Evolutionary conservation across 441 rosid genomes (phyloP).

Genomic region (Erodium texanum): DNA sequence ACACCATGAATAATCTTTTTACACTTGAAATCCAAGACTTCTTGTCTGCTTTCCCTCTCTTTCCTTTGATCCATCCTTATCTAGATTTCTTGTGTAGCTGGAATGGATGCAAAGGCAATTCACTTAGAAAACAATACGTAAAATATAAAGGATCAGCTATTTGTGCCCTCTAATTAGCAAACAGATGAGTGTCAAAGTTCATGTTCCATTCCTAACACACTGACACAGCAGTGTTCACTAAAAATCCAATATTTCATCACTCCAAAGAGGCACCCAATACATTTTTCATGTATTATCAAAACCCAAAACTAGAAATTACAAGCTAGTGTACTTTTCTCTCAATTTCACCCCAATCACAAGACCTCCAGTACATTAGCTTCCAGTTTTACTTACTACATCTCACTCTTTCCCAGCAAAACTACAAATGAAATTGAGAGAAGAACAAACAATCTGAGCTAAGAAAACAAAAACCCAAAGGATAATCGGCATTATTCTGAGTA

Average conservation of each 20-base stretch:
- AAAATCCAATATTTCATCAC: not conserved
- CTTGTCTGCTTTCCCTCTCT: conserved; percentile 10
- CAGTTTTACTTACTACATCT: not conserved
- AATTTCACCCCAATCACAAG: not conserved
- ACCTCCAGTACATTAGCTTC: not conserved
- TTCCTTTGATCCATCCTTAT: conserved; percentile 25
- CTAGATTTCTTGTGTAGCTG: not conserved
- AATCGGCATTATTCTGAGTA: not conserved
- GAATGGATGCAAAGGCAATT: not conserved
- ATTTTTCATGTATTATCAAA: too few species aligned
- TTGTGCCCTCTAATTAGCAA: not conserved
- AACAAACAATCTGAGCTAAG: not conserved
- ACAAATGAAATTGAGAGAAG: not conserved
- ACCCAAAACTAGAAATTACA: not conserved
- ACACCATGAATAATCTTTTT: conserved; percentile 7
- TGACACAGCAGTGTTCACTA: not conserved
- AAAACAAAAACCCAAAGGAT: not conserved
- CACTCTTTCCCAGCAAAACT: not conserved
- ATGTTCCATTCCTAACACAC: not conserved
- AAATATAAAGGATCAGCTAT: too few species aligned
- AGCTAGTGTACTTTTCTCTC: not conserved
- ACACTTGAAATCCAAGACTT: conserved; percentile 13
- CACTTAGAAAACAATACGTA: too few species aligned
- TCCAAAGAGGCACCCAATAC: too few species aligned
- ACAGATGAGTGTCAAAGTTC: not conserved